Evolutionary conservation across 257 asterid species (phyloP), one percentile per base, ranked within the genome.

Genomic region (Galeopsis tetrahit): DNA sequence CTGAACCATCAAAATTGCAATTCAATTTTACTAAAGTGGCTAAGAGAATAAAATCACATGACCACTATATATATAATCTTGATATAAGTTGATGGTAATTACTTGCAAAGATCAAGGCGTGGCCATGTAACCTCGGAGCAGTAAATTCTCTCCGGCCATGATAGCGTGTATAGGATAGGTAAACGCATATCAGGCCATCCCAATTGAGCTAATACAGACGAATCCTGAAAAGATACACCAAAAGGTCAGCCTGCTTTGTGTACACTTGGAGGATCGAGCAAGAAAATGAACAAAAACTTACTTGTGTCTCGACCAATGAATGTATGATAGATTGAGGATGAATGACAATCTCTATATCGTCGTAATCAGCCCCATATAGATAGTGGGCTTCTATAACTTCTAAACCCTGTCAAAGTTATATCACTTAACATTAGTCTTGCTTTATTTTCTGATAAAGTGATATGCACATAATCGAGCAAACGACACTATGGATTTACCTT

Each of bases 301-400:
- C 98, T 93, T 92, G 98, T 44, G 98, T 92, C 73, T 95, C 99
- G 14, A 92, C 69, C 99, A 95, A 90, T n/a, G 99, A 95, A 68
- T 95, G 99, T 11, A 95, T 92, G 79, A 95, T 95, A 4, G 99
- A 95, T 70, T 92, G 98, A 33, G 99, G 99, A 81, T 92, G 98
- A 78, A 95, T 95, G 39, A 95, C 92, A 34, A 95, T 95, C 78
- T 95, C 98, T 4, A 92, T 87, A 78, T 90, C 76, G 71, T 95
- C 94, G 76, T 95, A 95, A 48, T 92, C 99, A 2, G 99, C 95
- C 42, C 98, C 99, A 6, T 80, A 95, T 63, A 95, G 89, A 75
- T 95, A 95, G 85, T 95, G 99, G 66, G 99, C 99, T 84, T 95
- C 99, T 46, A 95, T 95, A 59, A 95, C 99, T 83, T 95, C 99